Base-by-base conservation (phyloP, 768 basidiomycete genomes). In the Sistotremastrum niveocremeum region DNA sequence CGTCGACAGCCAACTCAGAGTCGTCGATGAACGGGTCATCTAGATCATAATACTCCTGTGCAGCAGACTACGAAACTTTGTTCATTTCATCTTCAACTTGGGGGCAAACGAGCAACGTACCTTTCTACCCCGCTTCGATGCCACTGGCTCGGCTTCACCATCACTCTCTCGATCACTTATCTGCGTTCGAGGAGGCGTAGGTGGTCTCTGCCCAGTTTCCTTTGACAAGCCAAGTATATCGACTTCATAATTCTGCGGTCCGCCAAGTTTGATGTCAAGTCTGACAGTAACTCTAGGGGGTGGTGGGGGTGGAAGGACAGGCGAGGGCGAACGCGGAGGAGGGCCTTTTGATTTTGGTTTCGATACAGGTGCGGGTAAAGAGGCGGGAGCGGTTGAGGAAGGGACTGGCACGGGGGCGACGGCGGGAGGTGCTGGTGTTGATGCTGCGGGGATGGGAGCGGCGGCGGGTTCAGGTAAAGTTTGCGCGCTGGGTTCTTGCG, bases 1-100 rank as follows among this genome's bases (percentile, higher is more conserved):
- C 80, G 65, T 98, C 93, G 40, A 93, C 66, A 29, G 77, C 81
- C 46, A 94, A 69, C 58, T 98, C 94, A 2, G 89, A 88, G 64
- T 99, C 95, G 69, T 99, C 95, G 57, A 99, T 95, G 66, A 98
- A 98, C 0, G 88, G 84, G 64, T 99, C 95, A 0, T 71, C 66
- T 12, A 81, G 69, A 65, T 99, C 94, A 69, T 99, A 99, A 56
- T 90, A 87, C 57, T 84, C 86, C 20, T 76, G 64, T 0, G 69
- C 67, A 1, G 62, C 59, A 37, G 56, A 57, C 33, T 50, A 47
- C 45, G 52, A 51, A 40, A 40, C 20, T 20, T 20, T 20, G 20
- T 20, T 20, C 20, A 20, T 20, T 20, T 20, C 20, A 20, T 20
- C 1, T 20, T 20, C 20, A 2, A 1, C 20, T 20, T 20, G 20